Percentiles rank a stretch among this genome's conserved stretches.
phyloP scores from a whole-genome alignment of 129 eudicot species.

The Centella asiatica region DNA sequence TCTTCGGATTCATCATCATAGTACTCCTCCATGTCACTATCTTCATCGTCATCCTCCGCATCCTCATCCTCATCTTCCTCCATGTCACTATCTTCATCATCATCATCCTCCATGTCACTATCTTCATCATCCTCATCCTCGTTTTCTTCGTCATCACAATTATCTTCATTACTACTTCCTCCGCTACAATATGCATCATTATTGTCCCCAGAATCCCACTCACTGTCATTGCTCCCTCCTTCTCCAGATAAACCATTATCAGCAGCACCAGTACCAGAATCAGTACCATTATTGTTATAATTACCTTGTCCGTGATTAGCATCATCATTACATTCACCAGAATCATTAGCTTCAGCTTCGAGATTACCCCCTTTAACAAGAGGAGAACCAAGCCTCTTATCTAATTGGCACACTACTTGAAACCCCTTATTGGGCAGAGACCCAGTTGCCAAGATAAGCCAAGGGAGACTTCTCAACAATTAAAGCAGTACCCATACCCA shows the following conservation, averaged over 20 bases:
- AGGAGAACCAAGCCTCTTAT: not conserved
- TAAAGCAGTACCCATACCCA: not conserved
- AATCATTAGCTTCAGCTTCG: not conserved
- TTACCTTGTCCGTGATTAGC: not conserved
- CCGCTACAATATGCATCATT: not conserved
- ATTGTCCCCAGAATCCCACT: not conserved
- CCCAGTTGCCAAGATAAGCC: not conserved
- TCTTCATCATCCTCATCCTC: not conserved
- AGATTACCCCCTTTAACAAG: not conserved
- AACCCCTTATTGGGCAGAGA: not conserved
- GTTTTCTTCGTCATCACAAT: not conserved
- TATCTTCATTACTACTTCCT: not conserved
- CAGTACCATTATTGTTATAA: not conserved
- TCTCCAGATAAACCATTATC: not conserved
- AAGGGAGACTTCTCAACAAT: not conserved
- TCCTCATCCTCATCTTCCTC: not conserved
- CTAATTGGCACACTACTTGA: not conserved
- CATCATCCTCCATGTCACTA: not conserved
- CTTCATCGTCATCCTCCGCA: not conserved
- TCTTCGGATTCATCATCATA: not conserved
- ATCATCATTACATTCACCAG: not conserved
- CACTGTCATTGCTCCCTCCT: not conserved
- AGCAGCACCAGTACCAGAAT: not conserved
- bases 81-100: not conserved
- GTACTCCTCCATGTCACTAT: not conserved